phyloP scores from a whole-genome alignment of 176 grass and related monocot genomes.

The Eremochloa ophiuroides region DNA sequence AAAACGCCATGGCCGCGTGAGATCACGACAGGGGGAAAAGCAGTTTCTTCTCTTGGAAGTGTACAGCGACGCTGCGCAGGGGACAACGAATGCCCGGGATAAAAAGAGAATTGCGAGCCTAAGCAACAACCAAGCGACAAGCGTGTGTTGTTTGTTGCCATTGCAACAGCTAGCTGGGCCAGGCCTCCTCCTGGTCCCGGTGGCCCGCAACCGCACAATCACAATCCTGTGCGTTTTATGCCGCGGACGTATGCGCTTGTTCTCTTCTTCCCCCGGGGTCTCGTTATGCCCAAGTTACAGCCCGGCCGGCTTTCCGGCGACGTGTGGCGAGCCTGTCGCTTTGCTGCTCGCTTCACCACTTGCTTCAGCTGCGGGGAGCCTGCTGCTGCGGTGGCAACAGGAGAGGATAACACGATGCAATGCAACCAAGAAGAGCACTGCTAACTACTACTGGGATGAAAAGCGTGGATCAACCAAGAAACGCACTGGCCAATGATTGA shows the following conservation, averaged over 20 bases:
- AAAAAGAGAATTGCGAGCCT: constrained; percentile 1
- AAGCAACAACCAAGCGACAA: constrained; percentile 36
- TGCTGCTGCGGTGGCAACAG: neutral
- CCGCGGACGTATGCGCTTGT: constrained; percentile 12
- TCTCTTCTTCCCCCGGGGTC: neutral
- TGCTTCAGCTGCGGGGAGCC: neutral
- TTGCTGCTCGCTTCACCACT: neutral
- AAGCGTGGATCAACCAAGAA: neutral
- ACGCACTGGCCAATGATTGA: neutral
- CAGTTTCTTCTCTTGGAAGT: constrained; percentile 23
- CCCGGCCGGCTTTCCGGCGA: neutral
- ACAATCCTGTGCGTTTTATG: constrained; percentile 17
- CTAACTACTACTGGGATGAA: neutral
- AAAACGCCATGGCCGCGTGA: constrained; percentile 17
- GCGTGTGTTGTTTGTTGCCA: neutral
- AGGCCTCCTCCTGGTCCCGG: neutral
- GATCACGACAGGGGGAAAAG: constrained; percentile 15
- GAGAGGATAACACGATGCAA: neutral
- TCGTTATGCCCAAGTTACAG: constrained; percentile 24
- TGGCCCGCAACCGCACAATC: constrained; percentile 3
- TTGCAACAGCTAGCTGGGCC: neutral
- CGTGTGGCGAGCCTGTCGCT: constrained; percentile 3
- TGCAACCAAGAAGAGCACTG: neutral
- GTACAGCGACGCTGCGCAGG: neutral
- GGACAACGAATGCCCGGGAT: neutral